These are phyloP conservation scores for Monosporozyma aerobia DNA, from an alignment of 805 yeast genomes.

Conservation along the genomic window DNA sequence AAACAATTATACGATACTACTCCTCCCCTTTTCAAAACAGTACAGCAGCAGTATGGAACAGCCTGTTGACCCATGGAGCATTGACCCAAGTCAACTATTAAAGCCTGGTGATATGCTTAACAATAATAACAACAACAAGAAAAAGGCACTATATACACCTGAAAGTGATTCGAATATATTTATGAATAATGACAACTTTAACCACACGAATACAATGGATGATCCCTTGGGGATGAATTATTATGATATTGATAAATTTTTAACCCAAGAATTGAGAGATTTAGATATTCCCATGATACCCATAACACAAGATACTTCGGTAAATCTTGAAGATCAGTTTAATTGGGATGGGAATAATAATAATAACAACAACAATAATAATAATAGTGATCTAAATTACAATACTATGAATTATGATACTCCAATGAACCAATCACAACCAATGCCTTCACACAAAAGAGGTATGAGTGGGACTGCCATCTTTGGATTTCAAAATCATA, in stretches of 20 bases:
- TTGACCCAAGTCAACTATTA: slow-evolving; percentile 1
- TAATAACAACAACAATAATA: slow-evolving; percentile 7
- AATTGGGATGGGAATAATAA: not conserved
- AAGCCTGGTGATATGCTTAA: not conserved
- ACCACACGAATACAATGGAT: not conserved
- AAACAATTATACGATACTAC: not conserved
- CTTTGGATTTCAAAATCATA: slow-evolving; percentile 62
- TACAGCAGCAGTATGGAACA: slow-evolving; percentile 1
- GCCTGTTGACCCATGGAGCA: slow-evolving; percentile 1
- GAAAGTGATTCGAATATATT: not conserved
- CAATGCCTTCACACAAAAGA: slow-evolving; percentile 39
- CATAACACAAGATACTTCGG: not conserved
- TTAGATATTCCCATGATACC: slow-evolving; percentile 49
- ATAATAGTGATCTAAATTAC: slow-evolving; percentile 3
- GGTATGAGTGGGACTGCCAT: slow-evolving; percentile 73
- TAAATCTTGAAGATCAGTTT: not conserved
- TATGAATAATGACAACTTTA: not conserved
- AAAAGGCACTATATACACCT: not conserved
- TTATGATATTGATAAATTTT: slow-evolving; percentile 45
- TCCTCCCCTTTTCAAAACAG: not conserved
- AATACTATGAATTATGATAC: slow-evolving; percentile 2
- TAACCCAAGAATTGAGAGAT: slow-evolving; percentile 52
- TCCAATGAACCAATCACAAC: not conserved
- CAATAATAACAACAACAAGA: not conserved
- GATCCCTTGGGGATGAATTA: slow-evolving; percentile 31